Evolutionary conservation across 2,329 filamentous ascomycete genomes (phyloP), one percentile per base, ranked within the genome.

Genomic region (Monilinia polystroma): DNA sequence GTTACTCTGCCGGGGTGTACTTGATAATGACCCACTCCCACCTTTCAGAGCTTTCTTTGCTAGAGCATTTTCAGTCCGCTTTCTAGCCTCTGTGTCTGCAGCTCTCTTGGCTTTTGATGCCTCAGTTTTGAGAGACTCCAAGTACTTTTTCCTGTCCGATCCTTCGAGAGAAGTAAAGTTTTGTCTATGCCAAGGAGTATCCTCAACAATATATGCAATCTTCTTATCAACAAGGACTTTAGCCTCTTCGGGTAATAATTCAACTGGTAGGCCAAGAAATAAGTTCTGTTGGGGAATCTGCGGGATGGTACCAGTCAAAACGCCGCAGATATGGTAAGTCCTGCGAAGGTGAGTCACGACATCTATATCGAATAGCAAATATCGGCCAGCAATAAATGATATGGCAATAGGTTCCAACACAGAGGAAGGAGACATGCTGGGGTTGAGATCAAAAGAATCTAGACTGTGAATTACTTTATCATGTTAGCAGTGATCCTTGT

Each of bases 201-300:
- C 93, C 77, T 97, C 92, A 73, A 94, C 87, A 72, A 97, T 83
- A 78, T 90, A 92, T 53, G 88, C 94, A 72, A 87, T 85, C 68
- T 86, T 87, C 72, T 89, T 89, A 72, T 92, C 89, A 67, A 96
- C 87, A 38, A 99, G 84, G 64, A 95, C 80, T 70, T 88, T 85
- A 4, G 90, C 93, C 81, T 99, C 95, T 79, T 98, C 95, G 1
- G 92, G 89, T 81, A 95, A 91, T 55, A 99, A 83, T 81, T 97
- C 90, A 35, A 98, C 80, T 3, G 95, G 95, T 60, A 98, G 80
- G 56, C 93, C 92, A 67, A 94, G 85, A 76, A 98, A 98, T 67
- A 97, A 85, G 79, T 97, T 98, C 79, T 99, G 95, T 73, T 96
- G 94, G 7, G 93, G 93, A 67, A 92, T 89, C 79, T 98, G 93